These are phyloP conservation scores for Chlorella sp. DNA, from an alignment of 139 green algal genomes.

Conservation along the genomic window DNA sequence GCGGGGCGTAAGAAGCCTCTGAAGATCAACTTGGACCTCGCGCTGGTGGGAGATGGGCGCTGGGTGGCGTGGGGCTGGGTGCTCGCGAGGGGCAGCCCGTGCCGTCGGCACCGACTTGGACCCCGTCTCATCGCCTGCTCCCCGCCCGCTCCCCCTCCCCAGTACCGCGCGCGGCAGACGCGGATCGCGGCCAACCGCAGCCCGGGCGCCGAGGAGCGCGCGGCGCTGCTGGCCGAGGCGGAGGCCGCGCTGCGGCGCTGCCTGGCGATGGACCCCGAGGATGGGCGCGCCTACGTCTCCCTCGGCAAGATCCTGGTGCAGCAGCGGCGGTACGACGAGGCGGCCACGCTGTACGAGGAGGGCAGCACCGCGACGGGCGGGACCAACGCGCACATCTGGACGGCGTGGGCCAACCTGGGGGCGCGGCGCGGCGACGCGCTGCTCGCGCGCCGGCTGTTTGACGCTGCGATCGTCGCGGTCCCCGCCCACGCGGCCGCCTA, in stretches of 20 bases:
- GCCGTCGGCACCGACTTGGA: neutral
- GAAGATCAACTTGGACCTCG: constrained; percentile 86
- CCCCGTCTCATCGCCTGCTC: too few relatives aligned
- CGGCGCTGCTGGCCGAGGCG: constrained; percentile 40
- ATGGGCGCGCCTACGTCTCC: constrained; percentile 89
- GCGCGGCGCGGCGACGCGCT: constrained; percentile 58
- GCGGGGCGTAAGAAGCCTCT: too few relatives aligned
- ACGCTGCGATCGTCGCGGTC: constrained; percentile 89
- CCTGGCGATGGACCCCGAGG: constrained; percentile 71
- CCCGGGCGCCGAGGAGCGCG: constrained; percentile 24
- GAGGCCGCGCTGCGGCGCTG: constrained; percentile 65
- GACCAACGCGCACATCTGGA: constrained; percentile 91
- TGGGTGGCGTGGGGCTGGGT: neutral
- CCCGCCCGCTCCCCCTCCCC: constrained; percentile 10
- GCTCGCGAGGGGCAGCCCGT: neutral
- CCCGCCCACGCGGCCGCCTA: constrained; percentile 86
- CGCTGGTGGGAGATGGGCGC: constrained; percentile 47
- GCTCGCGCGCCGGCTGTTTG: constrained; percentile 86
- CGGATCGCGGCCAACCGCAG: constrained; percentile 42
- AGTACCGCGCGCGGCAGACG: constrained; percentile 66
- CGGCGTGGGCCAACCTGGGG: constrained; percentile 91
- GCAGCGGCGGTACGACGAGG: constrained; percentile 78
- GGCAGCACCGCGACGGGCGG: constrained; percentile 78
- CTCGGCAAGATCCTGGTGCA: constrained; percentile 84
- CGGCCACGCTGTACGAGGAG: constrained; percentile 85